phyloP scores from a whole-genome alignment of 2,329 filamentous ascomycete species.

The Aureobasidium sp. region DNA sequence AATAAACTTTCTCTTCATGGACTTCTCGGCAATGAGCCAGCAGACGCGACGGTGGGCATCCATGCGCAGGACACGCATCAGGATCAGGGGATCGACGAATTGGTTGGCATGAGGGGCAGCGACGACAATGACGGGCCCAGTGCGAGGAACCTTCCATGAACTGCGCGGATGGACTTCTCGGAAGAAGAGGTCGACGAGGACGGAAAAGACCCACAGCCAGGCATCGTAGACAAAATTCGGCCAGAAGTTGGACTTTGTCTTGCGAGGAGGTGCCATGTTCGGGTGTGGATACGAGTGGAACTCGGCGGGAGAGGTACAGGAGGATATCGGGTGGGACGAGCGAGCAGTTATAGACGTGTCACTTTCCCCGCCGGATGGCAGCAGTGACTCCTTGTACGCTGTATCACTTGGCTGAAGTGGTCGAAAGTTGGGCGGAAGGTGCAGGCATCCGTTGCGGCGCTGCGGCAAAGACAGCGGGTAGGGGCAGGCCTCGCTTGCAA shows the following conservation, averaged over 20 bases:
- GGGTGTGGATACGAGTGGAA: too few species aligned
- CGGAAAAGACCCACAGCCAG: constrained; percentile 68
- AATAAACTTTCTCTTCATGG: constrained; percentile 82
- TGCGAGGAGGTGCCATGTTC: constrained; percentile 4
- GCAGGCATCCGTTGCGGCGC: constrained; percentile 3
- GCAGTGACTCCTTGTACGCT: neutral
- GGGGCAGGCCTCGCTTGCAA: too few species aligned
- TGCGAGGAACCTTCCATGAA: constrained; percentile 87
- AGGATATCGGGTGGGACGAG: neutral
- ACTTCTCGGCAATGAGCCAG: constrained; percentile 91
- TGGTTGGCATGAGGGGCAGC: constrained; percentile 96
- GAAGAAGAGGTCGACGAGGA: constrained; percentile 94
- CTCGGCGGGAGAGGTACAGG: too few species aligned
- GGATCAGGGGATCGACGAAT: constrained; percentile 92
- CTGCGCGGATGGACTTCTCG: constrained; percentile 92
- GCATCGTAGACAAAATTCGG: constrained; percentile 53
- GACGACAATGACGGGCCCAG: constrained; percentile 87
- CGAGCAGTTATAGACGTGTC: neutral
- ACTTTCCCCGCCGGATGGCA: neutral
- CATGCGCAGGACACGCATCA: constrained; percentile 82
- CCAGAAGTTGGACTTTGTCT: constrained; percentile 11
- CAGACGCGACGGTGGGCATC: constrained; percentile 85
- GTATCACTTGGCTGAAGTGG: neutral
- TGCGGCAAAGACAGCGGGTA: neutral
- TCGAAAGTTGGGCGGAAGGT: neutral